Conservation (phyloP, 495 filamentous ascomycete species). For the Penicillium antarcticum region DNA sequence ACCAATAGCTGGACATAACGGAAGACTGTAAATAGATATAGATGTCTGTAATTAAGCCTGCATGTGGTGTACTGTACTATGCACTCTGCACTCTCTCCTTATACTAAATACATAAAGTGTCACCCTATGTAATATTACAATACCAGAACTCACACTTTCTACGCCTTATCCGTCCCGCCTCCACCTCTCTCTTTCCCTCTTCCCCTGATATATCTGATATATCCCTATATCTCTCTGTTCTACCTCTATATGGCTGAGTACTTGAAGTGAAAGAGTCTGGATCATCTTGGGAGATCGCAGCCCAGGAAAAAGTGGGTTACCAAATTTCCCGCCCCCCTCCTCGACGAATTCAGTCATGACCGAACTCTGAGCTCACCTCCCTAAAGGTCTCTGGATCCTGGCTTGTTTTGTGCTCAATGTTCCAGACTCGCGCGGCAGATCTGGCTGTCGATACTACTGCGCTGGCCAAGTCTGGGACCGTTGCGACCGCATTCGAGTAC, state of each 20-base stretch:
- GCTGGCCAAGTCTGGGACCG: slow-evolving; percentile 33
- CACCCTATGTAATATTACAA: no score
- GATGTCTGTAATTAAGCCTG: no score
- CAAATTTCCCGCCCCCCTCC: slow-evolving; percentile 21
- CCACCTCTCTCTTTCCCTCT: slow-evolving; percentile 3
- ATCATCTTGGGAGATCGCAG: slow-evolving; percentile 1
- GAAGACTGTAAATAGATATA: no score
- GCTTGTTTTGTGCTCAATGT: slow-evolving; percentile 27
- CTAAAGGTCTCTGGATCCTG: slow-evolving; percentile 3
- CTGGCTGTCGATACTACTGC: slow-evolving; percentile 32
- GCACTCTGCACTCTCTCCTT: no score
- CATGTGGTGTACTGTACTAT: no score
- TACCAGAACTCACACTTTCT: slow-evolving; percentile 4
- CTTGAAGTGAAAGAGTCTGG: no score
- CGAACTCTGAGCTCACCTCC: slow-evolving; percentile 15
- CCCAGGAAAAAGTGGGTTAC: slow-evolving; percentile 18
- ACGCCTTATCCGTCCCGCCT: slow-evolving; percentile 23
- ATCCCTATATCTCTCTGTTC: not conserved
- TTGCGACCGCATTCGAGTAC: slow-evolving; percentile 46
- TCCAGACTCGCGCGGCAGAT: slow-evolving; percentile 32
- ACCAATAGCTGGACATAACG: no score
- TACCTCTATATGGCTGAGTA: not conserved
- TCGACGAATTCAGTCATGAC: slow-evolving; percentile 23
- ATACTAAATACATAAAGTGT: no score
- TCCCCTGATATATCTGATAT: not conserved